A percentile compares a stretch with the other conserved stretches of the same genome.
Conservation (phyloP, 2,329 filamentous ascomycete species). For the Aspergillus chevalieri region DNA sequence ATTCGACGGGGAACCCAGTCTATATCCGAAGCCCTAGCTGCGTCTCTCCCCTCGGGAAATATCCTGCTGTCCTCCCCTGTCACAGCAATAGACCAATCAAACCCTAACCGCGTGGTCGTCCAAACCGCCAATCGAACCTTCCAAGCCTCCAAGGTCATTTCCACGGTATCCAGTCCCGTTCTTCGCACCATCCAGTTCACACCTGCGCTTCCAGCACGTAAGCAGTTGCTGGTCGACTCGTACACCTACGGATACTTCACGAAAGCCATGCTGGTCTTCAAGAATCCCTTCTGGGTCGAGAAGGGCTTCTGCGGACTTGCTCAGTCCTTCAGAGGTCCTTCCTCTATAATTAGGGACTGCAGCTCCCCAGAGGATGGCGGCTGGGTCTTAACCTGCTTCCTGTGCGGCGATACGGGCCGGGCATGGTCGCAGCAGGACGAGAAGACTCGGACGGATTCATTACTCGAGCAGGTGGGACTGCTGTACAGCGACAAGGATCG, state of each 20-base stretch:
- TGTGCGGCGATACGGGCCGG: conserved; percentile 31
- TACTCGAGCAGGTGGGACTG: conserved; percentile 10
- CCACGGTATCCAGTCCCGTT: too few species aligned
- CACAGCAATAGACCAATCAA: conserved; percentile 1
- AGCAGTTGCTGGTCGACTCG: conserved; percentile 29
- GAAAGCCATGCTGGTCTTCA: conserved; percentile 46
- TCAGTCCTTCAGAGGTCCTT: conserved; percentile 43
- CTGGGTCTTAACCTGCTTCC: conserved; percentile 38
- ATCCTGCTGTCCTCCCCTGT: conserved; percentile 9
- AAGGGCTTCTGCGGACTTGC: conserved; percentile 42
- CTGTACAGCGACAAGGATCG: conserved; percentile 5
- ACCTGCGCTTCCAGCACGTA: too few species aligned
- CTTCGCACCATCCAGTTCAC: too few species aligned
- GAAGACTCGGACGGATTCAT: conserved; percentile 2
- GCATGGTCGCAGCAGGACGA: conserved; percentile 20
- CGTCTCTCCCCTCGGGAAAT: conserved; percentile 20
- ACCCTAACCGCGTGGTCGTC: neutral
- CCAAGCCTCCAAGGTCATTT: too few species aligned
- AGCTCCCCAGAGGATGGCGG: conserved; percentile 18
- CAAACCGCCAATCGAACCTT: too few species aligned
- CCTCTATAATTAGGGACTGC: conserved; percentile 43
- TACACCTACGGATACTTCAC: conserved; percentile 44
- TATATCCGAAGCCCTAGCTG: conserved; percentile 34
- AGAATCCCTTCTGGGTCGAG: conserved; percentile 42
- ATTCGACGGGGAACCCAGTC: conserved; percentile 44